These are phyloP conservation scores for Pseudogymnoascus sp. DNA, from an alignment of 2,329 filamentous ascomycete species.

Conservation along the genomic window DNA sequence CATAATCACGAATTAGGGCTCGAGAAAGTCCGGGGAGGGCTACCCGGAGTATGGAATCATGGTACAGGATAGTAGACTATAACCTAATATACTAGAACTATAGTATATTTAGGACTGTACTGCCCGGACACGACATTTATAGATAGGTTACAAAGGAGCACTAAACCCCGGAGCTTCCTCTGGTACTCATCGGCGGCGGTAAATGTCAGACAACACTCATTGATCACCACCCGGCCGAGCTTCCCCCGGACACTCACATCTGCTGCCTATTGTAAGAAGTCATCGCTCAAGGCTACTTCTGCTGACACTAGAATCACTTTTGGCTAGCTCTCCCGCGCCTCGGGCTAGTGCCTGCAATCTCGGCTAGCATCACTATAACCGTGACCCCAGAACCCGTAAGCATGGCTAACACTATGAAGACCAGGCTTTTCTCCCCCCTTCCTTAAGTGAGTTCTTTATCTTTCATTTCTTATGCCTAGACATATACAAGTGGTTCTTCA, in stretches of 20 bases:
- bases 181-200: constrained; percentile 11
- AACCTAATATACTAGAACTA: no score
- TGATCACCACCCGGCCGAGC: constrained; percentile 1
- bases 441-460: no score
- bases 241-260: background rate
- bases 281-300: background rate
- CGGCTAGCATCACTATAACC: constrained; percentile 9
- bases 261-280: background rate
- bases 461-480: no score
- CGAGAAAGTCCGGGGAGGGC: no score
- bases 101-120: no score
- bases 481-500: no score
- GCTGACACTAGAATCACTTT: constrained; percentile 9
- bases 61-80: no score
- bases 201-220: constrained; percentile 13
- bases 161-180: background rate
- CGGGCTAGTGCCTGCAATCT: constrained; percentile 2
- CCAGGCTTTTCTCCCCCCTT: constrained; percentile 12
- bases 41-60: no score
- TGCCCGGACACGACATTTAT: no score
- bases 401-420: constrained; percentile 11
- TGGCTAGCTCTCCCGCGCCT: background rate
- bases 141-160: background rate
- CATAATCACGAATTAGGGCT: no score
- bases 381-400: background rate